phyloP scores from a whole-genome alignment of 1,284 basidiomycete genomes.

The Omphalotus olearius region DNA sequence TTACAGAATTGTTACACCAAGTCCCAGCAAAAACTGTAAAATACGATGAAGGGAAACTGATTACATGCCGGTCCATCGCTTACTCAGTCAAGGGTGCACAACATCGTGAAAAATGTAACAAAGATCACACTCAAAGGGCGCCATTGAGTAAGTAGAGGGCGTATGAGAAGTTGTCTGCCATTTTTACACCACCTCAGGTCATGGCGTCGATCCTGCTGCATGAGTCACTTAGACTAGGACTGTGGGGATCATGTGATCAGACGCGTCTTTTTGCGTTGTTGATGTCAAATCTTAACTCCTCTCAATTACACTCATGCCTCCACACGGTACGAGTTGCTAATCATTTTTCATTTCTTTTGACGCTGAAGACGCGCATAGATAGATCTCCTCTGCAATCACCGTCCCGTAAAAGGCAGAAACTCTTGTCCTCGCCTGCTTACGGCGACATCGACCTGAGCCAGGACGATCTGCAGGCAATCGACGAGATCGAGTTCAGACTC shows the following conservation, averaged over 20 bases:
- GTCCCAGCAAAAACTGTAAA: no score
- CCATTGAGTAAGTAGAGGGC: no score
- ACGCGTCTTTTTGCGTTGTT: constrained; percentile 1
- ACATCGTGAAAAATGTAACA: no score
- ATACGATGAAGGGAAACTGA: no score
- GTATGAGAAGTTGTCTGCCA: no score
- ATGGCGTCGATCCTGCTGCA: no score
- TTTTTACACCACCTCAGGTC: no score
- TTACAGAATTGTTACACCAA: no score
- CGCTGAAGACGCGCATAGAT: constrained; percentile 9
- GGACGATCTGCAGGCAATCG: constrained; percentile 52
- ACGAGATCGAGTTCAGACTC: constrained; percentile 44
- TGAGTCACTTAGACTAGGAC: no score
- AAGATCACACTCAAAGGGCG: no score
- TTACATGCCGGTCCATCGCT: no score
- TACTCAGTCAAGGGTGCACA: no score
- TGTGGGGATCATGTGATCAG: constrained; percentile 8
- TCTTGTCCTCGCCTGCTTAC: constrained; percentile 63
- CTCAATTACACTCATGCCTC: neutral
- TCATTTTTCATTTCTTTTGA: neutral
- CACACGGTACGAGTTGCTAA: constrained; percentile 1
- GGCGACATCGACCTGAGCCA: constrained; percentile 50
- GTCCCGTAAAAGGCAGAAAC: constrained; percentile 49
- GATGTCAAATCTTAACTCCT: neutral
- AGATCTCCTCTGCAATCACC: constrained; percentile 33